These are phyloP conservation scores for Fusarium dlaminii DNA, from an alignment of 2,329 filamentous ascomycete species.

Conservation along the genomic window DNA sequence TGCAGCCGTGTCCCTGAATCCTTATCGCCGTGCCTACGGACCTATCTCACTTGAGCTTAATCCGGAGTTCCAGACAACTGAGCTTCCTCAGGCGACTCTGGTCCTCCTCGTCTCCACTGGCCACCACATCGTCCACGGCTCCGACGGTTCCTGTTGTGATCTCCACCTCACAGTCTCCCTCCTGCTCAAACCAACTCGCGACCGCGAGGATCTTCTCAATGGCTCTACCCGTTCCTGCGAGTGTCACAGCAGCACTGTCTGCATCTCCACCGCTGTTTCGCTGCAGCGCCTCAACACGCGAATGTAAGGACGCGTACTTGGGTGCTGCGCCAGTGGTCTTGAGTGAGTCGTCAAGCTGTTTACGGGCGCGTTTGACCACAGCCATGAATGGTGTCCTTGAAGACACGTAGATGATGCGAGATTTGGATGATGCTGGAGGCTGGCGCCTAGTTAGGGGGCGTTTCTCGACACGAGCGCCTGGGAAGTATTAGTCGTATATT, in stretches of 20 bases:
- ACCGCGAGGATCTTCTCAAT: conserved; percentile 71
- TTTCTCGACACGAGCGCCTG: conserved; percentile 61
- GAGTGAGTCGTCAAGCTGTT: conserved; percentile 66
- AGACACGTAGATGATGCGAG: conserved; percentile 70
- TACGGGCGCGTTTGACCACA: conserved; percentile 70
- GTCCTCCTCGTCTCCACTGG: conserved; percentile 49
- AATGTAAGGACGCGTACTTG: conserved; percentile 56
- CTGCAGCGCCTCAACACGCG: conserved; percentile 57
- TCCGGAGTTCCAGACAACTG: conserved; percentile 61
- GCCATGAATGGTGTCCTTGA: conserved; percentile 73
- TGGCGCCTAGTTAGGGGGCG: conserved; percentile 56
- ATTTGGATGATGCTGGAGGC: conserved; percentile 54
- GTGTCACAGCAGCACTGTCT: conserved; percentile 56
- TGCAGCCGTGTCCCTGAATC: conserved; percentile 1
- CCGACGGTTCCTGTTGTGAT: conserved; percentile 70
- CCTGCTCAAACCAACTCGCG: conserved; percentile 71
- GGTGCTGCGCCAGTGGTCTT: conserved; percentile 56
- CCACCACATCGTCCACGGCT: conserved; percentile 74
- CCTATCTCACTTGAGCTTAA: conserved; percentile 55
- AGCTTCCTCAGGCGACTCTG: conserved; percentile 58
- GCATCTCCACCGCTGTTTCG: conserved; percentile 43
- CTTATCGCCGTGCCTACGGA: conserved; percentile 5
- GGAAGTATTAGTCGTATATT: neutral
- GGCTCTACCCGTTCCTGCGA: conserved; percentile 74
- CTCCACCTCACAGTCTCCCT: conserved; percentile 66